Conservation (phyloP, 148 eudicot species). For the Camellia granthamiana region DNA sequence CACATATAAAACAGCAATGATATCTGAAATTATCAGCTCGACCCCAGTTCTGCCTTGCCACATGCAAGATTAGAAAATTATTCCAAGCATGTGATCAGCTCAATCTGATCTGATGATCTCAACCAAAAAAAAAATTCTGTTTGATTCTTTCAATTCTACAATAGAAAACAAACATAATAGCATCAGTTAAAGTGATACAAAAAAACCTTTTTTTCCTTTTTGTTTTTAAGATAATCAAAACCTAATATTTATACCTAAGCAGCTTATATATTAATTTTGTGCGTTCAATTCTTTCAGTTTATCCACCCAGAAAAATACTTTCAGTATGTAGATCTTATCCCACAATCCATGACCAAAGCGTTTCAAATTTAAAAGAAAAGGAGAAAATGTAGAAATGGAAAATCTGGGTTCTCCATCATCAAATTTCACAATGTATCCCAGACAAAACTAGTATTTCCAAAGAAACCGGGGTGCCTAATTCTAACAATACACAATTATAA, state of each 20-base stretch:
- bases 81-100: not conserved
- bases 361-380: not conserved
- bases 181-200: not conserved
- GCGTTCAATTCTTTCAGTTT: not conserved
- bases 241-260: not conserved
- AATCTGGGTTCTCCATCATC: not conserved
- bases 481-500: not conserved
- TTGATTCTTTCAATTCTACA: not conserved
- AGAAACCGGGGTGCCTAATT: not conserved
- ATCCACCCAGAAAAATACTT: no score
- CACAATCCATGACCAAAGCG: no score
- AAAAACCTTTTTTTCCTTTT: not conserved
- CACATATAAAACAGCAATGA: slow-evolving; percentile 78
- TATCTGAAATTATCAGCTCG: slow-evolving; percentile 69
- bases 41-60: slow-evolving; percentile 99
- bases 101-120: not conserved
- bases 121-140: not conserved
- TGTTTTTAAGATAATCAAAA: not conserved
- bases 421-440: not conserved
- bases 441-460: not conserved
- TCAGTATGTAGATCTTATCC: not conserved
- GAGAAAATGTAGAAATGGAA: not conserved
- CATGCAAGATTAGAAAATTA: slow-evolving; percentile 32
- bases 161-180: not conserved
- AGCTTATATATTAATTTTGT: not conserved